A percentile compares a stretch with the other conserved stretches of the same genome.
Conservation (phyloP, 2,329 filamentous ascomycete species). For the Colletotrichum musae region DNA sequence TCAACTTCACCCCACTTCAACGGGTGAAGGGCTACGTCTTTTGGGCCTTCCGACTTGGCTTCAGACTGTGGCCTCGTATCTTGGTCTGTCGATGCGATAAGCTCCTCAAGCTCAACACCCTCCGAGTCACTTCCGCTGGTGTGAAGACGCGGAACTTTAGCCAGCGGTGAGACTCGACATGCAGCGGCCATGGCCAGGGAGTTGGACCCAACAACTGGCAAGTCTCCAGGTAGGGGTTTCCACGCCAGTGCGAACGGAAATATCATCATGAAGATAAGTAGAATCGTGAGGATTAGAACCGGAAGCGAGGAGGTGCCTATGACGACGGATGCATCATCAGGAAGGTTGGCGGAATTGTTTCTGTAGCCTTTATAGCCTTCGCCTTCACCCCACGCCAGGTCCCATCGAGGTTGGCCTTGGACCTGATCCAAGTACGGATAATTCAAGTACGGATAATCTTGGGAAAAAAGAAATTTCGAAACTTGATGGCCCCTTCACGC, state of each 20-base stretch:
- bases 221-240: neutral
- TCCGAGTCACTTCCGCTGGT: accelerated
- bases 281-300: neutral
- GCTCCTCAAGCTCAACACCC: slow-evolving; percentile 1
- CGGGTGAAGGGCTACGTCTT: neutral
- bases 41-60: too few species aligned
- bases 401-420: too few species aligned
- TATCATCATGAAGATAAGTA: neutral
- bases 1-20: neutral
- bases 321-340: neutral
- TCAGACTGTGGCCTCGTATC: neutral
- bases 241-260: neutral
- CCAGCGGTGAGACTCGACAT: neutral
- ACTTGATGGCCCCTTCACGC: neutral
- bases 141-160: neutral
- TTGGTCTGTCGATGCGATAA: neutral
- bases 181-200: neutral
- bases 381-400: too few species aligned
- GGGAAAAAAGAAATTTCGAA: neutral
- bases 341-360: neutral
- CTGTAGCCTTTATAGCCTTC: neutral
- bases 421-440: too few species aligned
- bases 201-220: neutral
- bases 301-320: neutral
- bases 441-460: too few species aligned